Conservation (phyloP, 1,284 basidiomycete species). For the Ceratobasidium papillatum region DNA sequence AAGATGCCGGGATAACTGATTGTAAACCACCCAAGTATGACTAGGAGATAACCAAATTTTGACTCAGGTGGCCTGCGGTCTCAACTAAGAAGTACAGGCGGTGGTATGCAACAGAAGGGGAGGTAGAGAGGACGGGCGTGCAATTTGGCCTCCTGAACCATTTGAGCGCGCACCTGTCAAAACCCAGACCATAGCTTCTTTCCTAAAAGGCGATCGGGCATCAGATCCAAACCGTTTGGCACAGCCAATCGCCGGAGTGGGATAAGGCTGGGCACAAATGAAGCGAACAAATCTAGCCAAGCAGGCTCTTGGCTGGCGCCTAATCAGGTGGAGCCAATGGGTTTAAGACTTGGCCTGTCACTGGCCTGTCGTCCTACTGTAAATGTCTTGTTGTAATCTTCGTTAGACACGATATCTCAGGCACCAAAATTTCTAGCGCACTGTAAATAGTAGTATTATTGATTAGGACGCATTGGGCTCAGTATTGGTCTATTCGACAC, state of each 20-base stretch:
- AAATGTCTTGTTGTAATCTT: too few relatives aligned
- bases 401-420: too few relatives aligned
- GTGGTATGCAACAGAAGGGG: too few relatives aligned
- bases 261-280: background rate
- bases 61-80: background rate
- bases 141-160: background rate
- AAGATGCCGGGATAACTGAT: background rate
- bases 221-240: background rate
- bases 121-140: background rate
- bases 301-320: background rate
- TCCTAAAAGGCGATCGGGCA: background rate
- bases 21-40: background rate
- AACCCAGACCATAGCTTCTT: background rate
- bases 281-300: background rate
- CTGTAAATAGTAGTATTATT: background rate
- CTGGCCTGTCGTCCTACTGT: too few relatives aligned
- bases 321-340: background rate
- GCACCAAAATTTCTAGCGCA: too few relatives aligned
- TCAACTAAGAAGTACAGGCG: background rate
- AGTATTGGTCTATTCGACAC: background rate
- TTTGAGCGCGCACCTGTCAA: background rate
- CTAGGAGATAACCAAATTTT: background rate
- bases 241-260: conserved; percentile 6
- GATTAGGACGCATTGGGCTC: background rate
- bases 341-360: too few relatives aligned